A percentile compares a stretch with the other conserved stretches of the same genome.
These are phyloP conservation scores for Macrophomina phaseolina DNA, from an alignment of 2,329 filamentous ascomycete genomes.

Conservation along the genomic window DNA sequence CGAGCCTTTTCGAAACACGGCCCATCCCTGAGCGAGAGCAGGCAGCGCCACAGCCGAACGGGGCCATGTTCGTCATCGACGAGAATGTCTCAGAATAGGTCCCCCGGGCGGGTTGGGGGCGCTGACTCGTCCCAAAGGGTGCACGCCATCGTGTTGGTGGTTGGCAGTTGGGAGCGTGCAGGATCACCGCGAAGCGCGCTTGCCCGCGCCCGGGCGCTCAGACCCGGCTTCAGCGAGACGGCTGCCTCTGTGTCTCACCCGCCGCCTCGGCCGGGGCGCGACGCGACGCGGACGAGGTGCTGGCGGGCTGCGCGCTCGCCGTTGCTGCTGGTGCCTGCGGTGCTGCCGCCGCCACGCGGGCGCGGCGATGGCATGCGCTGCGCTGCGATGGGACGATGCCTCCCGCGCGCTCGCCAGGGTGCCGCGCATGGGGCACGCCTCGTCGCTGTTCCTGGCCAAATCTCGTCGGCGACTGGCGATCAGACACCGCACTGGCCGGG, in stretches of 20 bases:
- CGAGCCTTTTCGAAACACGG: conserved; percentile 20
- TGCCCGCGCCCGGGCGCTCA: background rate
- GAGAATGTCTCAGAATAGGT: conserved; percentile 15
- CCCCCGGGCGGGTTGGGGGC: background rate
- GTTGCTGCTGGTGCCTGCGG: background rate
- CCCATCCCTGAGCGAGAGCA: background rate
- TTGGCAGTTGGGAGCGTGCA: background rate
- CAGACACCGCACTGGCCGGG: conserved; percentile 5
- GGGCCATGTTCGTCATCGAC: conserved; percentile 18
- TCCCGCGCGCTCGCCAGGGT: background rate
- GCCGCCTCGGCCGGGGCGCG: background rate
- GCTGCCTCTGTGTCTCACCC: background rate
- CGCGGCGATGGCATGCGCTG: background rate
- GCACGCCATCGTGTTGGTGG: background rate
- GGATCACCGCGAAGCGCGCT: conserved; percentile 17
- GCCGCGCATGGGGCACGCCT: conserved; percentile 13
- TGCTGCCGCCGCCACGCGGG: background rate
- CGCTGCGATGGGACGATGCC: background rate
- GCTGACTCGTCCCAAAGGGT: conserved; percentile 1
- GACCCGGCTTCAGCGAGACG: background rate
- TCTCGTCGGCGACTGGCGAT: conserved; percentile 22
- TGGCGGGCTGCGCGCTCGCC: too few species aligned
- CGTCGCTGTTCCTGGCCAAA: conserved; percentile 17
- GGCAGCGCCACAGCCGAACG: conserved; percentile 15
- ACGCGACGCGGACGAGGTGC: too few species aligned